Percentiles rank a stretch among this genome's conserved stretches.
phyloP scores from a whole-genome alignment of 2,329 filamentous ascomycete genomes.

The Triangularia verruculosa region DNA sequence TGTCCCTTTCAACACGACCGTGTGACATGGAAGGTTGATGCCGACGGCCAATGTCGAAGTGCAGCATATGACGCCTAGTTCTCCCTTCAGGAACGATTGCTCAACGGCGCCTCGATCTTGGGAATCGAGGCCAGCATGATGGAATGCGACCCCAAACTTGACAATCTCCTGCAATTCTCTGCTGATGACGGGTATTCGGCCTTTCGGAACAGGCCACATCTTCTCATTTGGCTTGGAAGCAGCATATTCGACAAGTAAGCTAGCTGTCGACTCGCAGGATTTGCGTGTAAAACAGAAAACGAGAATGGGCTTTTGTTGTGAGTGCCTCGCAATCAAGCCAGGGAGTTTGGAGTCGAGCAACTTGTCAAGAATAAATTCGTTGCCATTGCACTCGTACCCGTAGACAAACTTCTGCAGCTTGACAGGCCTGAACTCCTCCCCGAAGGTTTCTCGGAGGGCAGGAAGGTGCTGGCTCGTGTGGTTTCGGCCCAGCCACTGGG shows the following conservation, averaged over 20 bases:
- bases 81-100: constrained; percentile 62
- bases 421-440: constrained; percentile 77
- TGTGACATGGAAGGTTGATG: constrained; percentile 78
- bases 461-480: constrained; percentile 57
- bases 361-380: constrained; percentile 77
- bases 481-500: constrained; percentile 72
- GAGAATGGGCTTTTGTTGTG: constrained; percentile 71
- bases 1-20: constrained; percentile 81
- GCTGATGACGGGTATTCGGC: constrained; percentile 50
- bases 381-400: constrained; percentile 61
- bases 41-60: constrained; percentile 83
- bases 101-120: constrained; percentile 66
- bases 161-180: constrained; percentile 55
- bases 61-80: constrained; percentile 80
- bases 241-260: constrained; percentile 66
- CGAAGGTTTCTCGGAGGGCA: constrained; percentile 67
- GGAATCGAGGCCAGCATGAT: constrained; percentile 71
- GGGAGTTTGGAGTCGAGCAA: constrained; percentile 63
- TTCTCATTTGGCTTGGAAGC: constrained; percentile 45
- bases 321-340: constrained; percentile 64
- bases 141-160: constrained; percentile 67
- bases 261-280: constrained; percentile 66
- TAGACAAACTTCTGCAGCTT: constrained; percentile 73
- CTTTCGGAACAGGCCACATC: constrained; percentile 61
- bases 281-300: constrained; percentile 79